Conservation (phyloP, 192 early-diverging fungal genomes). For the Thamnidium elegans region DNA sequence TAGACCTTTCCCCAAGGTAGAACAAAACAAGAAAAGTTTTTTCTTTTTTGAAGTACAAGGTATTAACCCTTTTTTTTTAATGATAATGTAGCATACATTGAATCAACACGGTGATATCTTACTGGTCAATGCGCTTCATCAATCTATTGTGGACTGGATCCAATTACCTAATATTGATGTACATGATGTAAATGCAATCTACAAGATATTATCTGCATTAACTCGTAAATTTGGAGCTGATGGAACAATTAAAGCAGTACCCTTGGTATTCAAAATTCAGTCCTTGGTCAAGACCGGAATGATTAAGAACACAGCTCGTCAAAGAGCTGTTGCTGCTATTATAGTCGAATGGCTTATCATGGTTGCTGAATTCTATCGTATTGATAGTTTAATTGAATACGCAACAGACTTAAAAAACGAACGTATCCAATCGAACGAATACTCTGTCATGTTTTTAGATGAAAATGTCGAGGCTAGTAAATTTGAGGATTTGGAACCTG, state of each 20-base stretch:
- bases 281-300: conserved; percentile 2
- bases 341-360: conserved; percentile 21
- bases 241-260: conserved; percentile 24
- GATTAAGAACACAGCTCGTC: neutral
- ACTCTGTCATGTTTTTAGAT: neutral
- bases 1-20: conserved; percentile 17
- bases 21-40: neutral
- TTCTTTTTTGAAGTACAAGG: neutral
- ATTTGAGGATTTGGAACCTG: neutral
- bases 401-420: neutral
- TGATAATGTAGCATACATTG: neutral
- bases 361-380: conserved; percentile 10
- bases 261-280: conserved; percentile 30
- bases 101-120: conserved; percentile 17
- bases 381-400: conserved; percentile 8
- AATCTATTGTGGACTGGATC: conserved; percentile 24
- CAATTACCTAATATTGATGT: conserved; percentile 7
- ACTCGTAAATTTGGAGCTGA: conserved; percentile 19
- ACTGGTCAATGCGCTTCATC: conserved; percentile 23
- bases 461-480: neutral
- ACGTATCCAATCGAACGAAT: neutral
- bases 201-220: conserved; percentile 13
- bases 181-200: conserved; percentile 11
- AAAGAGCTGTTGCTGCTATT: conserved; percentile 12
- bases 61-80: neutral